A percentile compares a stretch with the other conserved stretches of the same genome.
Conservation (phyloP, 352 stramenopile genomes). For the Pythium dissotocum region DNA sequence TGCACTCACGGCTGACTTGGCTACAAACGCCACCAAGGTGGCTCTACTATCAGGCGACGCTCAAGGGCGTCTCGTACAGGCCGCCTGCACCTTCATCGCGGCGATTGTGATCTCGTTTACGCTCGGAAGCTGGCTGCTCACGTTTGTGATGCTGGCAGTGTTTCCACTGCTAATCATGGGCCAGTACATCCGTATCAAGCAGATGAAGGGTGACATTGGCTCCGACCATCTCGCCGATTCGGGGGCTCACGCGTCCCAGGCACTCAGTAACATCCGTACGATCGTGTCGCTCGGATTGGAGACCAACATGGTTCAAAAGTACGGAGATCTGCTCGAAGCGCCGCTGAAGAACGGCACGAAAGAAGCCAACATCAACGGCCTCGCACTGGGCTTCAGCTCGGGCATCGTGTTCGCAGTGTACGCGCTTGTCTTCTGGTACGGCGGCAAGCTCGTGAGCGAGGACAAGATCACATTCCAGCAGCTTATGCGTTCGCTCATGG, state of each 20-base stretch:
- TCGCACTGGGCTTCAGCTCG: slow-evolving; percentile 63
- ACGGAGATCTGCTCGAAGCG: slow-evolving; percentile 13
- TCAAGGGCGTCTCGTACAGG: slow-evolving; percentile 45
- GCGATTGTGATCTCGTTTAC: slow-evolving; percentile 56
- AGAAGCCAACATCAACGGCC: slow-evolving; percentile 32
- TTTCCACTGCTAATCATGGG: slow-evolving; percentile 55
- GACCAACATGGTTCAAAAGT: slow-evolving; percentile 19
- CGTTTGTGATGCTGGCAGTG: slow-evolving; percentile 57
- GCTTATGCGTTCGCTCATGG: slow-evolving; percentile 37
- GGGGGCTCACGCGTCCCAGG: slow-evolving; percentile 38
- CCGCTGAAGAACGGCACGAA: slow-evolving; percentile 24
- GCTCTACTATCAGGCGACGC: slow-evolving; percentile 48
- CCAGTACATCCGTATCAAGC: slow-evolving; percentile 29
- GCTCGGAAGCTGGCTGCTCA: slow-evolving; percentile 54
- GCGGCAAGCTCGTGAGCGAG: slow-evolving; percentile 37
- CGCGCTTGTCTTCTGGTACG: slow-evolving; percentile 50
- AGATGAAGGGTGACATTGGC: slow-evolving; percentile 24
- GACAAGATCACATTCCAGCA: slow-evolving; percentile 40
- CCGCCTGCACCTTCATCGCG: slow-evolving; percentile 43
- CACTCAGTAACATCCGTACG: slow-evolving; percentile 46
- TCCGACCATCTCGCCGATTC: slow-evolving; percentile 29
- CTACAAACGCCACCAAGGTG: slow-evolving; percentile 50
- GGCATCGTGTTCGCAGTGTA: slow-evolving; percentile 34
- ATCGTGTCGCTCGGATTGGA: slow-evolving; percentile 44
- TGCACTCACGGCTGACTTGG: slow-evolving; percentile 44